phyloP scores from a whole-genome alignment of 768 basidiomycete species.

The Amanita rubescens region DNA sequence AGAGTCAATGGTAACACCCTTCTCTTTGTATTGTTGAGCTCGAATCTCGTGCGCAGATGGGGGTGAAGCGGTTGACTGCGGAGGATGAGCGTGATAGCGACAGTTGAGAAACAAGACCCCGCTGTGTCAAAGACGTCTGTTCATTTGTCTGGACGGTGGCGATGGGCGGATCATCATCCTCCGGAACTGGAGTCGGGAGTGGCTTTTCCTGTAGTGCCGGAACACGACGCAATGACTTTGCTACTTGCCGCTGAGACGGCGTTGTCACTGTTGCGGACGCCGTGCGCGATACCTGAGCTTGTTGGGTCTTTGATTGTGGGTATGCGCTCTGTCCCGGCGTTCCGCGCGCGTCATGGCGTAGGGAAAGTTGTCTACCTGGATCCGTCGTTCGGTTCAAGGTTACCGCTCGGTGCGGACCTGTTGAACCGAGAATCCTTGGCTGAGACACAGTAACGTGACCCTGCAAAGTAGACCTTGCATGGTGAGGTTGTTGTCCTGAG shows the following conservation, averaged over 20 bases:
- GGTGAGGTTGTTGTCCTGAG: background rate
- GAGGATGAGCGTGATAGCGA: background rate
- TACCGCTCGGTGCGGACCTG: background rate
- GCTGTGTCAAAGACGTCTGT: constrained; percentile 9
- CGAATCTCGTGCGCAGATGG: constrained; percentile 1
- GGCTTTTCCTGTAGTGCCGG: constrained; percentile 21
- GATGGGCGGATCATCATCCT: constrained; percentile 9
- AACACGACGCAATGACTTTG: constrained; percentile 6
- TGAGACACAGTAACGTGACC: constrained; percentile 18
- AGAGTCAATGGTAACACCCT: background rate
- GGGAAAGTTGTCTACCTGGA: background rate
- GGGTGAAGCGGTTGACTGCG: background rate
- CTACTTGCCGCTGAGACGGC: background rate
- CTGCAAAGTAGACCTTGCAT: background rate
- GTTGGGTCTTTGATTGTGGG: too few species aligned
- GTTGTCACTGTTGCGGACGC: background rate
- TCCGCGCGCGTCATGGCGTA: background rate
- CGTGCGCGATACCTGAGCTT: background rate
- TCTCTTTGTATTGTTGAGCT: background rate
- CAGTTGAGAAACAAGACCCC: constrained; percentile 6
- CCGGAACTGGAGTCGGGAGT: constrained; percentile 16
- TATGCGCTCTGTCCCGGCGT: background rate
- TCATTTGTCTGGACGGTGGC: background rate
- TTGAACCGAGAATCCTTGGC: constrained; percentile 22
- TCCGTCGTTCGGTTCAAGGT: background rate